These are phyloP conservation scores for Pleoardoris graminearum DNA, from an alignment of 2,329 filamentous ascomycete genomes.

Conservation along the genomic window DNA sequence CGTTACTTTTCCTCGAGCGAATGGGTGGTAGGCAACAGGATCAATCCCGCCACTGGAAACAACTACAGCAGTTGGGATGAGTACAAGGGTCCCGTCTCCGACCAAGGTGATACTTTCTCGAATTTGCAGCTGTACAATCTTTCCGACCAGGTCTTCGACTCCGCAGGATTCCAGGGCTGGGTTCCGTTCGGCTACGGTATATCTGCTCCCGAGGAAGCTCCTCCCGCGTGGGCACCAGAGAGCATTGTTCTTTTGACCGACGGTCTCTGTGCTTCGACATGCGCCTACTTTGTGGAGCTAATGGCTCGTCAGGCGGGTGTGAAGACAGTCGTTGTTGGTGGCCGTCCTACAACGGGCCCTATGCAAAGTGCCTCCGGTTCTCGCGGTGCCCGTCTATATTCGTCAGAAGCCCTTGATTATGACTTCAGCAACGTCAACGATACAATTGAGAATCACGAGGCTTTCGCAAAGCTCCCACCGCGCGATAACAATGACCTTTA, in stretches of 20 bases:
- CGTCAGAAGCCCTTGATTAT: neutral
- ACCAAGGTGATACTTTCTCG: conserved; percentile 38
- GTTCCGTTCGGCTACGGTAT: conserved; percentile 28
- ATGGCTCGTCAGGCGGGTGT: conserved; percentile 47
- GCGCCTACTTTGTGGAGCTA: conserved; percentile 48
- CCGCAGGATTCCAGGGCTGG: conserved; percentile 21
- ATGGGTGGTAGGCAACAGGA: conserved; percentile 29
- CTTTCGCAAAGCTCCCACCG: conserved; percentile 7
- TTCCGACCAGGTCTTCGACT: conserved; percentile 17
- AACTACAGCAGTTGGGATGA: conserved; percentile 39
- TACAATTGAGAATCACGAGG: conserved; percentile 3
- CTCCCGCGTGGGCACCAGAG: conserved; percentile 10
- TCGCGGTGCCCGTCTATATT: neutral
- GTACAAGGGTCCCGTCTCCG: conserved; percentile 32
- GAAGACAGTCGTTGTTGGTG: conserved; percentile 45
- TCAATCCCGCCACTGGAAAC: conserved; percentile 23
- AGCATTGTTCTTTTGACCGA: conserved; percentile 44
- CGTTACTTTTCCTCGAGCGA: conserved; percentile 14
- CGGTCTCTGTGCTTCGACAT: conserved; percentile 46
- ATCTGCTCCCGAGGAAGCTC: neutral
- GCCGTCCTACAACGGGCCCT: conserved; percentile 39
- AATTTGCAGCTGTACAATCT: conserved; percentile 22
- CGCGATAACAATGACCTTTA: conserved; percentile 24
- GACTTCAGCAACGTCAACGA: conserved; percentile 1
- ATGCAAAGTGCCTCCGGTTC: conserved; percentile 47